Conservation (phyloP, 805 yeast species). For the Hanseniaspora nectarophila region DNA sequence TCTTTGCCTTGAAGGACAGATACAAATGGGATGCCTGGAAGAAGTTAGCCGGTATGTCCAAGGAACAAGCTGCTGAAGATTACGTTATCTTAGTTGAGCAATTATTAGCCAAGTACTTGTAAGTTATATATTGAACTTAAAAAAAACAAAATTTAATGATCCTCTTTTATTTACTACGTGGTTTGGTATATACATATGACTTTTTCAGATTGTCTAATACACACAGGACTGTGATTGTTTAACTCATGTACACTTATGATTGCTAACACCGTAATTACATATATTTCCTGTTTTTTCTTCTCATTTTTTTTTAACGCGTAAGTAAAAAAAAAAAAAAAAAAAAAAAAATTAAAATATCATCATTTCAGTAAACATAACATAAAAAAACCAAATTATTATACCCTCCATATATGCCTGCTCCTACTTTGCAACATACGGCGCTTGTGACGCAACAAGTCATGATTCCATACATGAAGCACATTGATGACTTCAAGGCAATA, state of each 20-base stretch:
- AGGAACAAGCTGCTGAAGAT: constrained; percentile 81
- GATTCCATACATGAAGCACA: constrained; percentile 5
- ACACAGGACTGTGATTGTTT: too few relatives aligned
- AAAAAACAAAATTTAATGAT: too few relatives aligned
- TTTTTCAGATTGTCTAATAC: too few relatives aligned
- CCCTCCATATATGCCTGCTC: background rate
- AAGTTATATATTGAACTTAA: background rate
- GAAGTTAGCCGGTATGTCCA: constrained; percentile 67
- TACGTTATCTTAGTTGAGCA: constrained; percentile 59
- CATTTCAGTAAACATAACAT: too few relatives aligned
- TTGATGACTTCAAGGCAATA: background rate
- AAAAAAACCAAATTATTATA: background rate
- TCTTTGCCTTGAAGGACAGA: constrained; percentile 87
- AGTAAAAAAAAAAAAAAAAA: too few relatives aligned
- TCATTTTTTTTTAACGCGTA: too few relatives aligned
- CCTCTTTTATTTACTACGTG: too few relatives aligned
- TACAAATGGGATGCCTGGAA: constrained; percentile 98
- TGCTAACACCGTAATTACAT: too few relatives aligned
- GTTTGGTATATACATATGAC: too few relatives aligned
- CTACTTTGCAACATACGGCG: constrained; percentile 6
- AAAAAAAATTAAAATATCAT: too few relatives aligned
- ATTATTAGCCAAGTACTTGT: constrained; percentile 41
- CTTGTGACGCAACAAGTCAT: constrained; percentile 4
- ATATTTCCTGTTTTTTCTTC: too few relatives aligned
- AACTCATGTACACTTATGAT: too few relatives aligned